phyloP scores from a whole-genome alignment of 768 basidiomycete species.

The Lactarius psammicola region DNA sequence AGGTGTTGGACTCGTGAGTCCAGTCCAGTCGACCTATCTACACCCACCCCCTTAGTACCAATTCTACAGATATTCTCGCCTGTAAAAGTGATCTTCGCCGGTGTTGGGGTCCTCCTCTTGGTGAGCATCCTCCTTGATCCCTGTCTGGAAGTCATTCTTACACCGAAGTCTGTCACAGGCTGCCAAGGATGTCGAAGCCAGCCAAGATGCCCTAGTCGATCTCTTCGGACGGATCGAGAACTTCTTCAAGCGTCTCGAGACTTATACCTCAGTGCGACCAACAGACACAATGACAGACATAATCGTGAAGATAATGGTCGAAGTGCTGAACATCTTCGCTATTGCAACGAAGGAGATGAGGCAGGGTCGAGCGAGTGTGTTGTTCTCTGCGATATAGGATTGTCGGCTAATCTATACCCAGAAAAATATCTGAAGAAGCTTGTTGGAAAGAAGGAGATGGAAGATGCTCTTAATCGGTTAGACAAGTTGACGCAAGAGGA shows the following conservation, averaged over 20 bases:
- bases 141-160: background rate
- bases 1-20: too few relatives aligned
- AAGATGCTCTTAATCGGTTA: background rate
- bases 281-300: background rate
- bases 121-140: background rate
- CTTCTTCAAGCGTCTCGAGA: background rate
- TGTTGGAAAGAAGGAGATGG: background rate
- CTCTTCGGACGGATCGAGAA: background rate
- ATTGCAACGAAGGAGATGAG: background rate
- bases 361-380: background rate
- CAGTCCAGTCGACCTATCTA: too few relatives aligned
- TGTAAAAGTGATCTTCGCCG: too few relatives aligned
- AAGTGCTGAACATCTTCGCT: background rate
- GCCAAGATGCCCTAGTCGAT: background rate
- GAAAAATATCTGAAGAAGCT: background rate
- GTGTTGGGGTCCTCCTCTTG: background rate
- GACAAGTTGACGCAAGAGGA: background rate
- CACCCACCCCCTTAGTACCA: too few relatives aligned
- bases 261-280: background rate
- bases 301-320: background rate
- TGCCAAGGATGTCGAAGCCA: background rate
- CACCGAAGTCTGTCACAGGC: background rate
- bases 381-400: background rate
- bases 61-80: too few relatives aligned
- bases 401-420: background rate